Evolutionary conservation across 345 rosid genomes (phyloP).

Genomic region (Dipteronia sinensis): DNA sequence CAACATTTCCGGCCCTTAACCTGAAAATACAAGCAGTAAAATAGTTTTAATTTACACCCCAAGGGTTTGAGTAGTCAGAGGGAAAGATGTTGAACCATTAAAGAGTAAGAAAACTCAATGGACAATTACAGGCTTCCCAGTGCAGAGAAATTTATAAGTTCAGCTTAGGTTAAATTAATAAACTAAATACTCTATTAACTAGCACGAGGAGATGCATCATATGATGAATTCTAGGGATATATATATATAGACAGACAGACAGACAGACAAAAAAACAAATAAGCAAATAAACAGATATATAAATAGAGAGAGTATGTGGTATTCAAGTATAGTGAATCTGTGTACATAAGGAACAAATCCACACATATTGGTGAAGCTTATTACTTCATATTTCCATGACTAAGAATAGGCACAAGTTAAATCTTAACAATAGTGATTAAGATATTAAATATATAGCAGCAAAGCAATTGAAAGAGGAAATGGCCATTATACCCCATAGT

Average conservation of each 20-base stretch:
- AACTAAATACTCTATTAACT: not conserved
- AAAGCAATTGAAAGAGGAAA: not conserved
- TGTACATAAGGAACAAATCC: constrained; percentile 1
- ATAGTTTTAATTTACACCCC: not conserved
- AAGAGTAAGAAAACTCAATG: not conserved
- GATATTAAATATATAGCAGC: not conserved
- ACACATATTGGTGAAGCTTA: not conserved
- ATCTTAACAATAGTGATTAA: not conserved
- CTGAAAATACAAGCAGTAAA: constrained; percentile 46
- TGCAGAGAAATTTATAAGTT: not conserved
- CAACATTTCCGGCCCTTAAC: constrained; percentile 94
- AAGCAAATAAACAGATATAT: no score
- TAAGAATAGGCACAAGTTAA: not conserved
- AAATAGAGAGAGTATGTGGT: not conserved
- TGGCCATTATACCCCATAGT: not conserved
- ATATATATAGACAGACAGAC: not conserved
- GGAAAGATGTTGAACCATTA: constrained; percentile 1
- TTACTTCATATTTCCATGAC: not conserved
- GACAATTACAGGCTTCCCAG: not conserved
- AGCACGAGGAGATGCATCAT: not conserved
- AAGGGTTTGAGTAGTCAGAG: not conserved
- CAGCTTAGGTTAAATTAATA: not conserved
- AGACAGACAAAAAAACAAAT: no score
- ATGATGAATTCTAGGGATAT: not conserved
- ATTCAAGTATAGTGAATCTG: not conserved